A percentile compares a stretch with the other conserved stretches of the same genome.
phyloP scores from a whole-genome alignment of 2,329 filamentous ascomycete species.

The Ophiostoma sp. region DNA sequence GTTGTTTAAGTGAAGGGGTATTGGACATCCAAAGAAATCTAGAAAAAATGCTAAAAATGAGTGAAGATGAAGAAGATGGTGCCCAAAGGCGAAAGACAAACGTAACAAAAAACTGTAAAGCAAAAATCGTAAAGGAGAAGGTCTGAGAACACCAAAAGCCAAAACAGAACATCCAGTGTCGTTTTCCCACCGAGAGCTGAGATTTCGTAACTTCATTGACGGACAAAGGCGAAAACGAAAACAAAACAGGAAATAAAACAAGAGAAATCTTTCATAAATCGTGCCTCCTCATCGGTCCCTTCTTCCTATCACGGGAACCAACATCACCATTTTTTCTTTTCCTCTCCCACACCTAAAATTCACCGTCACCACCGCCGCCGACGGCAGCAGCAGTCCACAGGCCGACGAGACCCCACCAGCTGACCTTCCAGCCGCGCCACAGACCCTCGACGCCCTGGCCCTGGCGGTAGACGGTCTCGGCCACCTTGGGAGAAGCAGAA shows the following conservation, averaged over 20 bases:
- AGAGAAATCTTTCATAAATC: neutral
- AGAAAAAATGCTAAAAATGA: constrained; percentile 14
- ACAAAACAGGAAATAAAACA: neutral
- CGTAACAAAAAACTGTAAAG: neutral
- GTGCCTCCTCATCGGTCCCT: neutral
- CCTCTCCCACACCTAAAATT: constrained; percentile 47
- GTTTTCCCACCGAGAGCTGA: constrained; percentile 21
- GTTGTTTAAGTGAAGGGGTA: constrained; percentile 13
- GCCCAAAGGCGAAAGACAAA: neutral
- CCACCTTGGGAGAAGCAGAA: constrained; percentile 33
- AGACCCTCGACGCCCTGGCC: constrained; percentile 69
- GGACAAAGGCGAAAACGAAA: neutral
- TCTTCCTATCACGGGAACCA: neutral
- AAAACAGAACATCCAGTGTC: neutral
- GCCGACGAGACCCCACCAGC: constrained; percentile 74
- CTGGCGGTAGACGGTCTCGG: constrained; percentile 51
- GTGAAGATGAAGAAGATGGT: constrained; percentile 1
- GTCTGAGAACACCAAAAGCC: neutral
- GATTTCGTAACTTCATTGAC: constrained; percentile 25
- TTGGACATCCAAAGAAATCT: constrained; percentile 13
- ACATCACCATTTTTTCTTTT: neutral
- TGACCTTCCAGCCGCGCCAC: constrained; percentile 74
- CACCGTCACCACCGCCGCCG: constrained; percentile 60
- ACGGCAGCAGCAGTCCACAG: constrained; percentile 70
- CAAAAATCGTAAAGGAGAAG: neutral